Evolutionary conservation across 2,329 filamentous ascomycete species (phyloP).

Genomic region (Clarireedia hainanense): DNA sequence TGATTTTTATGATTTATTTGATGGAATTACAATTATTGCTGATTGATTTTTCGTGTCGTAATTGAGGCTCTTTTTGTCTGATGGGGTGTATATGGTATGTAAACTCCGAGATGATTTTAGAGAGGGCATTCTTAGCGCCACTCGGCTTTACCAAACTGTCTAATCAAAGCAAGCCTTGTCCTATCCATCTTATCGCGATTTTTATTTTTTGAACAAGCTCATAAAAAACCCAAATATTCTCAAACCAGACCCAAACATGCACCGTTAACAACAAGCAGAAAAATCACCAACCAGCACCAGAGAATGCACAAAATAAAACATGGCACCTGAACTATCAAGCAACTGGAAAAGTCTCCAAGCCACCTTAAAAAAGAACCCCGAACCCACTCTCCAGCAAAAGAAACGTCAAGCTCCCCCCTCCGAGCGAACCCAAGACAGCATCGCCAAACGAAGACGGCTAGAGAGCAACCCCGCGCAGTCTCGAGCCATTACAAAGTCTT

Average conservation of each 20-base stretch:
- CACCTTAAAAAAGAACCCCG: slow-evolving; percentile 40
- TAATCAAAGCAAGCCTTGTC: background rate
- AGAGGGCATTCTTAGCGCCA: background rate
- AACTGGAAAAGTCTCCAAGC: slow-evolving; percentile 77
- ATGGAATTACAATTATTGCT: slow-evolving; percentile 10
- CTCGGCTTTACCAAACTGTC: background rate
- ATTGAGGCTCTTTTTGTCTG: background rate
- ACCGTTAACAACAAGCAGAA: background rate
- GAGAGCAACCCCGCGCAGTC: slow-evolving; percentile 13
- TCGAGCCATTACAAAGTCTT: background rate
- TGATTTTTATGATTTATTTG: slow-evolving; percentile 22
- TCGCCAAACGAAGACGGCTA: slow-evolving; percentile 29
- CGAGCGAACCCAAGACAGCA: slow-evolving; percentile 25
- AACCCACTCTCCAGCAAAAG: slow-evolving; percentile 26
- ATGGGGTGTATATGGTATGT: background rate
- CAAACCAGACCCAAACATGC: no score
- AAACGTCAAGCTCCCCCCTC: slow-evolving; percentile 22
- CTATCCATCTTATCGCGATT: background rate
- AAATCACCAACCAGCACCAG: background rate
- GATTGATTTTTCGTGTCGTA: slow-evolving; percentile 10
- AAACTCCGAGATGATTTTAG: background rate
- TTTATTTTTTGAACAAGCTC: background rate
- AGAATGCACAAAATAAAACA: slow-evolving; percentile 8
- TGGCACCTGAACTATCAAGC: slow-evolving; percentile 42
- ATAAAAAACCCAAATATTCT: no score